These are phyloP conservation scores for Oxyria digyna DNA, from an alignment of 148 eudicot species.

Conservation along the genomic window DNA sequence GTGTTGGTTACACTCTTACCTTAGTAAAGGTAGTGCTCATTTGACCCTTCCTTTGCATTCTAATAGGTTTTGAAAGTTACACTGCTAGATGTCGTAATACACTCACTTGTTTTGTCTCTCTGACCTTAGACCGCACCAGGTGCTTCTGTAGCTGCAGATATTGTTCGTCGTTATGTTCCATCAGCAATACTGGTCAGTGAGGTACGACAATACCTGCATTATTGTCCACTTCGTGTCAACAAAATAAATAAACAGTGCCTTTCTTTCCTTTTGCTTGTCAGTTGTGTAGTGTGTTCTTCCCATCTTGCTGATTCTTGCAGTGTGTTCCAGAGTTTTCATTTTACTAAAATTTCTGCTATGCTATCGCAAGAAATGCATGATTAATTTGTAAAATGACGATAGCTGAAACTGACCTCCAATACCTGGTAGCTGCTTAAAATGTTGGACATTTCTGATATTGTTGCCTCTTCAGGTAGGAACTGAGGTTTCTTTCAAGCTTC, in stretches of 20 bases:
- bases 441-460: not conserved
- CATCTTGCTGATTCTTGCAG: not conserved
- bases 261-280: not conserved
- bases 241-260: not conserved
- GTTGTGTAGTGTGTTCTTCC: not conserved
- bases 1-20: conserved; percentile 98
- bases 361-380: not conserved
- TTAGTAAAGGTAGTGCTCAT: conserved; percentile 56
- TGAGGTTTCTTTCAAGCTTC: conserved; percentile 91
- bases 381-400: not conserved
- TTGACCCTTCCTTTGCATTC: not conserved
- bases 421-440: not conserved
- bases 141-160: conserved; percentile 74
- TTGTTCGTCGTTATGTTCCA: conserved; percentile 78
- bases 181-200: conserved; percentile 87
- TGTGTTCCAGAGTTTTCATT: not conserved
- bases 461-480: conserved; percentile 59
- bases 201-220: conserved; percentile 45
- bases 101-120: conserved; percentile 1
- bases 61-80: not conserved
- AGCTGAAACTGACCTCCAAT: not conserved
- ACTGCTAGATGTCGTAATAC: conserved; percentile 12
- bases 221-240: not conserved
- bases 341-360: not conserved
- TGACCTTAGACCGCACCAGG: conserved; percentile 57